Conservation (phyloP, 2,329 filamentous ascomycete species). For the Colletotrichum falcatum region DNA sequence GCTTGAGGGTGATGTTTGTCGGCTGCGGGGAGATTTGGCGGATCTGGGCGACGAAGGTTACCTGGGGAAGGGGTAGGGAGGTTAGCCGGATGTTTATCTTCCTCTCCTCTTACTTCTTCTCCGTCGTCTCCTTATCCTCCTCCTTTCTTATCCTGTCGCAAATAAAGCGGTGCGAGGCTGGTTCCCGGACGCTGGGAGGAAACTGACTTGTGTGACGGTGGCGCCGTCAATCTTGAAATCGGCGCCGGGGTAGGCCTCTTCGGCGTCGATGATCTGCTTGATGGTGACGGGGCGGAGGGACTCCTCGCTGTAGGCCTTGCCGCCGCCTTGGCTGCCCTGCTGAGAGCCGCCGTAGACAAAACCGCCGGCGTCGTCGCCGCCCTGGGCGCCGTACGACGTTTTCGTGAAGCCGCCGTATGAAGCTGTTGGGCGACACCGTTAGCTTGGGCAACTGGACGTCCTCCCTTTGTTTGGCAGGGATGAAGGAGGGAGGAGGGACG, state of each 20-base stretch:
- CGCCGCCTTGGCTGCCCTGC: constrained; percentile 65
- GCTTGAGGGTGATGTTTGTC: constrained; percentile 90
- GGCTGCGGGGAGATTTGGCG: constrained; percentile 86
- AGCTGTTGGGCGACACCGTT: constrained; percentile 48
- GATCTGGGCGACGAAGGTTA: constrained; percentile 89
- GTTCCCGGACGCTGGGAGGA: background rate
- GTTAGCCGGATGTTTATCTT: background rate
- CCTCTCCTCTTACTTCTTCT: background rate
- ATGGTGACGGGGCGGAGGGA: constrained; percentile 94
- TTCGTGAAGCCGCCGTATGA: constrained; percentile 58
- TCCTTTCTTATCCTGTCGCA: background rate
- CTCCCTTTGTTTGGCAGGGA: background rate
- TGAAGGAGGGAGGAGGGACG: too few relatives aligned
- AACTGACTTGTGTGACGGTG: constrained; percentile 75
- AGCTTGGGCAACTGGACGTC: background rate
- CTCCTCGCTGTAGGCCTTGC: constrained; percentile 77
- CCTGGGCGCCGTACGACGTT: constrained; percentile 64
- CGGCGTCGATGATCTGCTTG: constrained; percentile 90
- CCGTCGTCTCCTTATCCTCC: background rate
- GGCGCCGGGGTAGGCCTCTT: constrained; percentile 77
- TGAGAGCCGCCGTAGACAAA: constrained; percentile 72
- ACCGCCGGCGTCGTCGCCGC: constrained; percentile 71
- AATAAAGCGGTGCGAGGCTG: too few relatives aligned
- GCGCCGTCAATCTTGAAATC: constrained; percentile 87
- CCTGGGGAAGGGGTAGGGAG: constrained; percentile 29